phyloP scores from a whole-genome alignment of 306 rosid species.

The Malus fusca region DNA sequence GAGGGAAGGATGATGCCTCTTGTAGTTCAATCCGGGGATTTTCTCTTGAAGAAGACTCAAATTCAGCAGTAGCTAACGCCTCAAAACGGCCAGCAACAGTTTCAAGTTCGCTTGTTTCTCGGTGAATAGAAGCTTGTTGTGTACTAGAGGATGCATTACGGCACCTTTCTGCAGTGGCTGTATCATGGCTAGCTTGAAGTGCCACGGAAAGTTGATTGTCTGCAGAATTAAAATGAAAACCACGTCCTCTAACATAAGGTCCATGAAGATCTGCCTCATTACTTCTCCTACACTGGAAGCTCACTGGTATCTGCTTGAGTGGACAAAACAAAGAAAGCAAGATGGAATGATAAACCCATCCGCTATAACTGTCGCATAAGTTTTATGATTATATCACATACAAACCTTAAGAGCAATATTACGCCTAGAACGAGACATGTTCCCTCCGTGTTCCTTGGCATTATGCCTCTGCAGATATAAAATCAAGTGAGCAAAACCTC shows the following conservation, averaged over 20 bases:
- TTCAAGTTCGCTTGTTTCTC: constrained; percentile 34
- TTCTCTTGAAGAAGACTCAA: constrained; percentile 55
- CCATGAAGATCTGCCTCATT: constrained; percentile 54
- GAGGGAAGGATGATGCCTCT: constrained; percentile 80
- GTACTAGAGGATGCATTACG: constrained; percentile 31
- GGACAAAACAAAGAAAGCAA: not conserved
- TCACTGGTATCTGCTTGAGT: constrained; percentile 67
- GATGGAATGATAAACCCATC: not conserved
- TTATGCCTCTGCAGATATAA: constrained; percentile 62
- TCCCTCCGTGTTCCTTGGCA: constrained; percentile 87
- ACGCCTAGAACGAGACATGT: constrained; percentile 84
- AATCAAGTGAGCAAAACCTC: not conserved
- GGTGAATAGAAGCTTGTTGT: constrained; percentile 35
- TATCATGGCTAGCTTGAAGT: constrained; percentile 72
- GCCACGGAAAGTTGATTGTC: constrained; percentile 65
- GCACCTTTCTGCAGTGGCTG: constrained; percentile 42
- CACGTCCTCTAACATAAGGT: constrained; percentile 41
- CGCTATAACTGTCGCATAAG: not conserved
- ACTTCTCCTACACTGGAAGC: constrained; percentile 59
- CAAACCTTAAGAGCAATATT: constrained; percentile 87
- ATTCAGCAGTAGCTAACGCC: constrained; percentile 37
- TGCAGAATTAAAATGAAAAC: constrained; percentile 52
- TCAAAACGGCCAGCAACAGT: constrained; percentile 53
- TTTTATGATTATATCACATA: not conserved
- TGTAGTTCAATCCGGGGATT: constrained; percentile 37